Evolutionary conservation across 2,329 filamentous ascomycete species (phyloP).

Genomic region (Microcyclospora tardicrescens): DNA sequence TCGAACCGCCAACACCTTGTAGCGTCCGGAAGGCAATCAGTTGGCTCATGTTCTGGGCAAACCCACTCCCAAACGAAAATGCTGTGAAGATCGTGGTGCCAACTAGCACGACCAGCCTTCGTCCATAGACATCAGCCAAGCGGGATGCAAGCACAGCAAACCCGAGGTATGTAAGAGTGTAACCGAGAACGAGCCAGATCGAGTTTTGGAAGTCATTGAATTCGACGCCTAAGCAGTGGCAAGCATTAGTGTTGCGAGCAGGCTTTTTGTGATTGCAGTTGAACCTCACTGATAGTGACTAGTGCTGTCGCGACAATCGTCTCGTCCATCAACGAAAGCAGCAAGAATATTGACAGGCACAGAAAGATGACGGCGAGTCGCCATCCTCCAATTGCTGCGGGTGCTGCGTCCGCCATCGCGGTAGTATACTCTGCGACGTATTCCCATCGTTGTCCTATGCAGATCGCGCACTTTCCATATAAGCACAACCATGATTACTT

Average conservation of each 20-base stretch:
- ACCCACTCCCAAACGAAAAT: slow-evolving; percentile 43
- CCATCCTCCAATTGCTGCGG: no score
- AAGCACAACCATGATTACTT: no score
- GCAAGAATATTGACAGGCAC: slow-evolving; percentile 36
- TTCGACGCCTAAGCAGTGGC: slow-evolving; percentile 19
- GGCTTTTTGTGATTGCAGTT: no score
- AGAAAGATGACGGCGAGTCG: neutral
- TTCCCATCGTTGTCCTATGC: no score
- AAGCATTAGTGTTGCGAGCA: no score
- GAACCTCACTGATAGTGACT: slow-evolving; percentile 38
- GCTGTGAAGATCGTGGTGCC: slow-evolving; percentile 44
- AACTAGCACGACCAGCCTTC: slow-evolving; percentile 37
- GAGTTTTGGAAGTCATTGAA: slow-evolving; percentile 39
- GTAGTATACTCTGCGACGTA: no score
- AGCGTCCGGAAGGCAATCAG: slow-evolving; percentile 46
- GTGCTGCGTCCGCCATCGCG: no score
- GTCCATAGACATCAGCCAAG: slow-evolving; percentile 42
- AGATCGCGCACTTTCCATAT: no score
- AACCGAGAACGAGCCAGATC: slow-evolving; percentile 44
- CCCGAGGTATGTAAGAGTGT: slow-evolving; percentile 45
- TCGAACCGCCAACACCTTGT: slow-evolving; percentile 49
- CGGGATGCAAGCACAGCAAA: slow-evolving; percentile 43
- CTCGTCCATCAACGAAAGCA: slow-evolving; percentile 46
- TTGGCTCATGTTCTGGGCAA: slow-evolving; percentile 38
- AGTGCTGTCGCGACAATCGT: slow-evolving; percentile 47